Conservation (phyloP, 225 moss, liverwort and hornwort genomes). For the Climacium dendroides region DNA sequence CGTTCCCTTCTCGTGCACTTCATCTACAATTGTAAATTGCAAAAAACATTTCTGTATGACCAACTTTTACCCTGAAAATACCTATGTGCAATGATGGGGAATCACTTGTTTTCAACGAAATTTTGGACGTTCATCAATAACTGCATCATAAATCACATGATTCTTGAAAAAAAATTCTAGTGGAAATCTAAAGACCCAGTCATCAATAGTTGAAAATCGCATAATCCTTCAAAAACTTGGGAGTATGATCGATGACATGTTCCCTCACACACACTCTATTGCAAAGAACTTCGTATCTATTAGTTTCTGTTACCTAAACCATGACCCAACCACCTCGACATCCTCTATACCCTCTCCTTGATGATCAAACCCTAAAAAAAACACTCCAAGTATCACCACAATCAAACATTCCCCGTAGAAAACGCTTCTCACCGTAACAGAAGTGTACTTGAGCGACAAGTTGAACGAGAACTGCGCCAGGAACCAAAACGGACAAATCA, state of each 20-base stretch:
- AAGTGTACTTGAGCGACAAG: slow-evolving; percentile 66
- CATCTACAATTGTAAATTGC: background rate
- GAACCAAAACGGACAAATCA: slow-evolving; percentile 87
- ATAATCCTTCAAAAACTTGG: background rate
- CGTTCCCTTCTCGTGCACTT: no score
- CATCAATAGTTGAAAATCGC: background rate
- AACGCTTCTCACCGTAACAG: slow-evolving; percentile 47
- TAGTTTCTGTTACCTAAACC: background rate
- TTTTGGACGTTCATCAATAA: background rate
- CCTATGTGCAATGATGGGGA: background rate
- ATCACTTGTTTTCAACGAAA: background rate
- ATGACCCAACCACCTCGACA: background rate
- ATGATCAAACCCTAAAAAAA: background rate
- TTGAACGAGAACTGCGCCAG: slow-evolving; percentile 82
- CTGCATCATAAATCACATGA: background rate
- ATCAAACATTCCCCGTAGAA: no score
- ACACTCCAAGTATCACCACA: background rate
- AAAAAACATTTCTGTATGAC: background rate
- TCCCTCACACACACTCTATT: background rate
- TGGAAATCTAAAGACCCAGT: background rate
- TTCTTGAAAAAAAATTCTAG: background rate
- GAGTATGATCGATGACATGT: background rate
- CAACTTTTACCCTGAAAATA: background rate
- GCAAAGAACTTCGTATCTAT: background rate
- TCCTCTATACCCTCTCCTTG: background rate